These are phyloP conservation scores for Metschnikowia chrysomelidarum DNA, from an alignment of 805 yeast species.

Conservation along the genomic window DNA sequence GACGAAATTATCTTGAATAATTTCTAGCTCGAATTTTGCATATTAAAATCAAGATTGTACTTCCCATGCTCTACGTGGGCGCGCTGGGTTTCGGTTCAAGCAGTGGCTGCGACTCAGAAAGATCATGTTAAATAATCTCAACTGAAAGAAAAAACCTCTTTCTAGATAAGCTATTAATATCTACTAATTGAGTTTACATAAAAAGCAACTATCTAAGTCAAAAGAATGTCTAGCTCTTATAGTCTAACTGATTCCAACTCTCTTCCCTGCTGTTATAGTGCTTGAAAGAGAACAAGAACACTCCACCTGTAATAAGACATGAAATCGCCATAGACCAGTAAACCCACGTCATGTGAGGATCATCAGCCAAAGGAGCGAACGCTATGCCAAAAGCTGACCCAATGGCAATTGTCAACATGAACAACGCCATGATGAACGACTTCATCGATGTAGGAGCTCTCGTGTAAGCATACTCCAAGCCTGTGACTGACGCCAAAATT, in stretches of 20 bases:
- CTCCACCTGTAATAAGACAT: conserved; percentile 54
- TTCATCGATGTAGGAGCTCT: conserved; percentile 19
- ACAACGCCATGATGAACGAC: conserved; percentile 32
- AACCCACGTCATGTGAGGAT: conserved; percentile 71
- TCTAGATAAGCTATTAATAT: too few relatives aligned
- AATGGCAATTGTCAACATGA: conserved; percentile 66
- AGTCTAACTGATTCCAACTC: conserved; percentile 52
- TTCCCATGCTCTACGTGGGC: too few relatives aligned
- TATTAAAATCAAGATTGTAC: too few relatives aligned
- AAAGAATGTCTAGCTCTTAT: too few relatives aligned
- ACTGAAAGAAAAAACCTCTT: too few relatives aligned
- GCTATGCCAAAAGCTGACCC: conserved; percentile 78
- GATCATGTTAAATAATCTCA: too few relatives aligned
- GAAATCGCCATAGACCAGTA: conserved; percentile 61
- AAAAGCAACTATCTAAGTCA: too few relatives aligned
- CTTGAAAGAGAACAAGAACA: conserved; percentile 59
- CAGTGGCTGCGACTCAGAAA: too few relatives aligned
- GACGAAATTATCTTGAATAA: too few relatives aligned
- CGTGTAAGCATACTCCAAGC: conserved; percentile 19
- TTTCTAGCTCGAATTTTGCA: too few relatives aligned
- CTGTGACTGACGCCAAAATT: conserved; percentile 17
- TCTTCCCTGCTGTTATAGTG: conserved; percentile 56
- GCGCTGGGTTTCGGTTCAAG: too few relatives aligned
- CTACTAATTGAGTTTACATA: too few relatives aligned
- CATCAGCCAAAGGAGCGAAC: conserved; percentile 47